Conservation (phyloP, 352 stramenopile genomes). For the Pythium coloratum region DNA sequence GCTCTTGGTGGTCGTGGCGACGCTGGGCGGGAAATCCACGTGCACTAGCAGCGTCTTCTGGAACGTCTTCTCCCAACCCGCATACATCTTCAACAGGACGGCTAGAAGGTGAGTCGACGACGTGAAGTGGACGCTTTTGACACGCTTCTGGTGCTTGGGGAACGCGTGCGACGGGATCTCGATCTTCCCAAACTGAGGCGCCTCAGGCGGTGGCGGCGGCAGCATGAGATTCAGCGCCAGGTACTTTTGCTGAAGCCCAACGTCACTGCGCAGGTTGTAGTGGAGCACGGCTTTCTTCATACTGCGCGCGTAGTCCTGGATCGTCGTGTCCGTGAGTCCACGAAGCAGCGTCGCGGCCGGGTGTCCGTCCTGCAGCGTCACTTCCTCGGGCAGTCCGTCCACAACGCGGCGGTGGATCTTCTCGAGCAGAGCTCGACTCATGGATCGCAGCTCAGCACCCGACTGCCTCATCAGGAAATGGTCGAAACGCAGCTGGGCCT, state of each 20-base stretch:
- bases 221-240: conserved; percentile 62
- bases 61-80: conserved; percentile 90
- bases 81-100: conserved; percentile 87
- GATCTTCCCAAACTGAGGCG: conserved; percentile 76
- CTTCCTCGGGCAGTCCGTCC: conserved; percentile 63
- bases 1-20: conserved; percentile 5
- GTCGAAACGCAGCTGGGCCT: conserved; percentile 90
- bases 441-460: conserved; percentile 63
- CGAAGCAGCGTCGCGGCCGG: conserved; percentile 67
- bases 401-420: conserved; percentile 85
- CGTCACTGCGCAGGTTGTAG: conserved; percentile 55
- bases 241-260: conserved; percentile 68
- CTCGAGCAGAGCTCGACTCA: conserved; percentile 78
- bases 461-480: conserved; percentile 87
- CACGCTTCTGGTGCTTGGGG: conserved; percentile 46
- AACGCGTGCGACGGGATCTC: conserved; percentile 73
- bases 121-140: conserved; percentile 53
- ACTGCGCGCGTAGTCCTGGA: conserved; percentile 88
- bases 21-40: conserved; percentile 40
- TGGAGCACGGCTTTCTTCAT: conserved; percentile 92
- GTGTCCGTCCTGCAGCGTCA: conserved; percentile 63
- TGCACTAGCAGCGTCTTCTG: conserved; percentile 68
- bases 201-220: conserved; percentile 24
- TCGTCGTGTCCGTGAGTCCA: conserved; percentile 83
- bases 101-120: conserved; percentile 62